phyloP scores from a whole-genome alignment of 2,329 filamentous ascomycete genomes.

The Trichoderma citrinoviride region DNA sequence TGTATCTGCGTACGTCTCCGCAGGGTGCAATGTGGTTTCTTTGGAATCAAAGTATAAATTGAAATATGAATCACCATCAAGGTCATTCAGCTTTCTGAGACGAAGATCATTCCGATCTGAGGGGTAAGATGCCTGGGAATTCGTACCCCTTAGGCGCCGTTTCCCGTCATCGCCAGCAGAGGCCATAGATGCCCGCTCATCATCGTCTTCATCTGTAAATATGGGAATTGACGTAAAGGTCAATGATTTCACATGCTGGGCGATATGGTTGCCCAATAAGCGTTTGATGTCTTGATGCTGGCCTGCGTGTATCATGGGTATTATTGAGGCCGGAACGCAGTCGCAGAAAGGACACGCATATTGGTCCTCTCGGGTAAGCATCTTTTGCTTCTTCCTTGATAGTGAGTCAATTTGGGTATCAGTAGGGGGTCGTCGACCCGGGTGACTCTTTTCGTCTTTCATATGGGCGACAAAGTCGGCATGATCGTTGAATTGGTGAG shows the following conservation, averaged over 20 bases:
- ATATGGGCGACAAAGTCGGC: not conserved
- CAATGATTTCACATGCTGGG: not conserved
- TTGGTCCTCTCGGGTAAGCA: not conserved
- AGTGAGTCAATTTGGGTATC: not conserved
- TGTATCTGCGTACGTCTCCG: not conserved
- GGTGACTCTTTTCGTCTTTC: not conserved
- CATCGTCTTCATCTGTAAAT: not conserved
- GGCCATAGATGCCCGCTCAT: not conserved
- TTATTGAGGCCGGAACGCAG: not conserved
- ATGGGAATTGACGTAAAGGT: not conserved
- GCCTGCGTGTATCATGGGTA: not conserved
- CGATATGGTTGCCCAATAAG: not conserved
- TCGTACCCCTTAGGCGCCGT: not conserved
- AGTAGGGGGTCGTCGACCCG: not conserved
- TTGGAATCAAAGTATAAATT: no score
- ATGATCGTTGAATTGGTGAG: not conserved
- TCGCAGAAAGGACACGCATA: not conserved
- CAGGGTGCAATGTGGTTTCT: not conserved
- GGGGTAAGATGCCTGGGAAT: not conserved
- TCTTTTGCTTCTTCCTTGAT: not conserved
- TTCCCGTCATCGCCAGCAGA: not conserved
- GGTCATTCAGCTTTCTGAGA: not conserved
- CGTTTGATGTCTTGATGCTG: not conserved
- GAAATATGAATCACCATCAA: not conserved
- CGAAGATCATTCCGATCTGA: not conserved